Conservation (phyloP, 805 yeast species). For the Kuraishia cidri region DNA sequence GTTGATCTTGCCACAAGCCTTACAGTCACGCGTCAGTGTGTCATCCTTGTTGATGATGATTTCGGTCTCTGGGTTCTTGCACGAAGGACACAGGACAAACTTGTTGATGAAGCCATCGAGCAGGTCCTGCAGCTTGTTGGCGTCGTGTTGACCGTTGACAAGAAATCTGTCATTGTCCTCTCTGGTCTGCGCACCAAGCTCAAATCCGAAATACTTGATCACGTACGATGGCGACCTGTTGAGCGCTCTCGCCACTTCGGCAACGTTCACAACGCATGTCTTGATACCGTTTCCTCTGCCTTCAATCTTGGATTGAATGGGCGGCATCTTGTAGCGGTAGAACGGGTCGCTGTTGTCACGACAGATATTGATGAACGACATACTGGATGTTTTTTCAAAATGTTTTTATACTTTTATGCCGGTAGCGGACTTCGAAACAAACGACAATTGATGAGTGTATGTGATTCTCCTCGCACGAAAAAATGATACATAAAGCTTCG, state of each 20-base stretch:
- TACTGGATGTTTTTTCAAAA: slow-evolving; percentile 20
- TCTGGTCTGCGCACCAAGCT: slow-evolving; percentile 93
- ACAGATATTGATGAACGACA: slow-evolving; percentile 86
- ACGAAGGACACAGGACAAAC: slow-evolving; percentile 88
- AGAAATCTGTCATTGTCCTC: slow-evolving; percentile 79
- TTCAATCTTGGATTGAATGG: slow-evolving; percentile 92
- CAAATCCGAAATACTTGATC: slow-evolving; percentile 92
- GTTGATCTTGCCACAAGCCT: slow-evolving; percentile 94
- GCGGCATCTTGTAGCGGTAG: slow-evolving; percentile 99
- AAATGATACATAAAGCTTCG: neutral
- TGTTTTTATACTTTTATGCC: neutral
- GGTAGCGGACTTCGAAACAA: neutral
- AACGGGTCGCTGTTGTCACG: slow-evolving; percentile 97
- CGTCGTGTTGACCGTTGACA: slow-evolving; percentile 93
- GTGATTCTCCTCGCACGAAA: neutral
- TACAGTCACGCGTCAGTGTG: slow-evolving; percentile 81
- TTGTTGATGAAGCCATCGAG: slow-evolving; percentile 90
- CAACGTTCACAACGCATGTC: slow-evolving; percentile 82
- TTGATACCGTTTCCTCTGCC: slow-evolving; percentile 99
- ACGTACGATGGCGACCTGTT: slow-evolving; percentile 90
- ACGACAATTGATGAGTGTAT: neutral
- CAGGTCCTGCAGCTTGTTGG: slow-evolving; percentile 82
- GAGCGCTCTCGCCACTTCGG: slow-evolving; percentile 91
- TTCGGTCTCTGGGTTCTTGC: slow-evolving; percentile 97
- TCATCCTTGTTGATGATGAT: slow-evolving; percentile 71